Conservation (phyloP, 257 asterid genomes). For the Jaltomata sinuosa region DNA sequence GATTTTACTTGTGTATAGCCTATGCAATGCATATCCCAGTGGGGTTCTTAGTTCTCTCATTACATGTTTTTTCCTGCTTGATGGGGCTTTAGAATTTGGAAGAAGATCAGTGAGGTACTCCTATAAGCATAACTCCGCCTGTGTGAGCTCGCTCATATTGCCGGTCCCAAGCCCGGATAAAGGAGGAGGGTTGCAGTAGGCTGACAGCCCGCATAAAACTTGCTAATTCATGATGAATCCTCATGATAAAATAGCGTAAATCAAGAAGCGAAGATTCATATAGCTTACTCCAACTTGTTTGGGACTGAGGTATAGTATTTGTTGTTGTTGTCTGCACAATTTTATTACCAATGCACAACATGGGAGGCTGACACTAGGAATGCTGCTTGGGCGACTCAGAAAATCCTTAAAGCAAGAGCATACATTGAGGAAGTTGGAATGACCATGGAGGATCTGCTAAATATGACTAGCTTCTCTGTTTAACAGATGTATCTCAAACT, state of each 20-base stretch:
- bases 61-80: not conserved
- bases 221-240: not conserved
- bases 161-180: not conserved
- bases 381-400: no score
- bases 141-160: not conserved
- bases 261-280: not conserved
- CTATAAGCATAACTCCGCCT: not conserved
- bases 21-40: not conserved
- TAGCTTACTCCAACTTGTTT: no score
- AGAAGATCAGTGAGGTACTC: not conserved
- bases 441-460: no score
- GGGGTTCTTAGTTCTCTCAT: not conserved
- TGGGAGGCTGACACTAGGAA: no score
- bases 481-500: no score
- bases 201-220: not conserved
- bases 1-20: not conserved
- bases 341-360: no score
- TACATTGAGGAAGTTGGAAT: no score
- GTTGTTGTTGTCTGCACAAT: not conserved
- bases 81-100: not conserved
- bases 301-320: no score
- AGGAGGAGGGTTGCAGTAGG: not conserved
- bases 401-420: no score
- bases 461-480: no score
- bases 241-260: not conserved